A percentile compares a stretch with the other conserved stretches of the same genome.
phyloP scores from a whole-genome alignment of 495 filamentous ascomycete genomes.

The Aspergillus mulundensis region DNA sequence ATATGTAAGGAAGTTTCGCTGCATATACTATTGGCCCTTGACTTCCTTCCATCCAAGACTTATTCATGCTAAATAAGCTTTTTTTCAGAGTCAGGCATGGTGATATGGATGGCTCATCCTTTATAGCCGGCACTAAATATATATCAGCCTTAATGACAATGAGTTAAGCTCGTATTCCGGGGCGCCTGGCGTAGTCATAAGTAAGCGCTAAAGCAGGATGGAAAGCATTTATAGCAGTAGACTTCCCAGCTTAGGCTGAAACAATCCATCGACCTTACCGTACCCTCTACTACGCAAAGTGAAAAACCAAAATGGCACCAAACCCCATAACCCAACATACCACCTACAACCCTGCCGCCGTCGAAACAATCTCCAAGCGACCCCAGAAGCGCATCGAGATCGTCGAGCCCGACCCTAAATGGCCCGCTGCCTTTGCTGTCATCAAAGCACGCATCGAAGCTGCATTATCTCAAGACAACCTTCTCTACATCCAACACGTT shows the following conservation, averaged over 20 bases:
- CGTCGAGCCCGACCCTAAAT: constrained; percentile 37
- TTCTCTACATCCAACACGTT: constrained; percentile 34
- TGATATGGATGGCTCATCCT: too few relatives aligned
- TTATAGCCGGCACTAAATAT: too few relatives aligned
- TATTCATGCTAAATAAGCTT: too few relatives aligned
- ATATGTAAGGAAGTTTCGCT: too few relatives aligned
- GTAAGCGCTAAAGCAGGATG: background rate
- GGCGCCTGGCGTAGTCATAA: too few relatives aligned
- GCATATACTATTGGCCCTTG: too few relatives aligned
- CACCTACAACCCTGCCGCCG: constrained; percentile 7
- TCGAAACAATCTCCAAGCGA: constrained; percentile 5
- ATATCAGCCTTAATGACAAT: too few relatives aligned
- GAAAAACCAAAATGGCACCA: background rate
- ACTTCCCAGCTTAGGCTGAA: background rate
- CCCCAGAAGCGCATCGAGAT: constrained; percentile 27
- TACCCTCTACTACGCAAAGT: background rate
- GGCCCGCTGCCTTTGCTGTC: constrained; percentile 34
- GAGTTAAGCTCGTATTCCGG: too few relatives aligned
- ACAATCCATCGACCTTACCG: background rate
- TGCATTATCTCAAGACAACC: constrained; percentile 24
- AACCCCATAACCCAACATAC: constrained; percentile 9
- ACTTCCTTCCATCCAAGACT: too few relatives aligned
- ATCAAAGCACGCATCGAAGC: constrained; percentile 28
- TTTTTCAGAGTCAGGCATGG: too few relatives aligned
- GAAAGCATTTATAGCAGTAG: background rate